These are phyloP conservation scores for Colletotrichum sansevieriae DNA, from an alignment of 2,329 filamentous ascomycete species.

Conservation along the genomic window DNA sequence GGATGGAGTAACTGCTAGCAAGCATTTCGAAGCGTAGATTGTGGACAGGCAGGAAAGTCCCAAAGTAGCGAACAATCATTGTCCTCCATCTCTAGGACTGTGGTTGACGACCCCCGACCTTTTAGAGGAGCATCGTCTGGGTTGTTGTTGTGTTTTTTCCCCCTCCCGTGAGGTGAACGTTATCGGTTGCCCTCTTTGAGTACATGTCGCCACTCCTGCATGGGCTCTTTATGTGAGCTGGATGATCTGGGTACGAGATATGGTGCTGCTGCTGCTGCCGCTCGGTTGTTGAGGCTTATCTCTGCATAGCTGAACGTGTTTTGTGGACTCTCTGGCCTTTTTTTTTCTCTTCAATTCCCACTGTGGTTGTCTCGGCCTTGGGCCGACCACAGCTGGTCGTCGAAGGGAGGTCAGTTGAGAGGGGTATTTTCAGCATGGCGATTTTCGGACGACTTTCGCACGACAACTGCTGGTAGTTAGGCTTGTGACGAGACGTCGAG, in stretches of 20 bases:
- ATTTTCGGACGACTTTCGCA: too few relatives aligned
- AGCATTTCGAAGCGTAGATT: background rate
- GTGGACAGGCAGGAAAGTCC: background rate
- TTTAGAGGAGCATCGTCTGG: too few relatives aligned
- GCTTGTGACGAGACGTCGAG: too few relatives aligned
- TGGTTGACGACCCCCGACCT: too few relatives aligned
- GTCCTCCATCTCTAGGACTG: too few relatives aligned
- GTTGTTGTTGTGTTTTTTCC: conserved; percentile 12
- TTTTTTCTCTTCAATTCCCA: too few relatives aligned
- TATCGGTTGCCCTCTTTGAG: background rate
- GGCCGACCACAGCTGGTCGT: conserved; percentile 6
- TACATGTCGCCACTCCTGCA: conserved; percentile 19
- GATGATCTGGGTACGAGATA: conserved; percentile 20
- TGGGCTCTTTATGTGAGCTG: conserved; percentile 24
- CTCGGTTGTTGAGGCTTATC: conserved; percentile 32
- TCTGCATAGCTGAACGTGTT: conserved; percentile 28
- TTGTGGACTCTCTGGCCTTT: conserved; percentile 6
- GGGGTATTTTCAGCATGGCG: background rate
- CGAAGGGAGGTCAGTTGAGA: background rate
- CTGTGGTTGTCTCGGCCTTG: conserved; percentile 7
- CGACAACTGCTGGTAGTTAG: too few relatives aligned
- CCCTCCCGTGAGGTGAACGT: background rate
- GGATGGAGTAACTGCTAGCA: background rate
- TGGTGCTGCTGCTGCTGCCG: conserved; percentile 13
- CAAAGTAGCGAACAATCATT: too few relatives aligned